Conservation (phyloP, 1,284 basidiomycete species). For the Ustilago esculenta region DNA sequence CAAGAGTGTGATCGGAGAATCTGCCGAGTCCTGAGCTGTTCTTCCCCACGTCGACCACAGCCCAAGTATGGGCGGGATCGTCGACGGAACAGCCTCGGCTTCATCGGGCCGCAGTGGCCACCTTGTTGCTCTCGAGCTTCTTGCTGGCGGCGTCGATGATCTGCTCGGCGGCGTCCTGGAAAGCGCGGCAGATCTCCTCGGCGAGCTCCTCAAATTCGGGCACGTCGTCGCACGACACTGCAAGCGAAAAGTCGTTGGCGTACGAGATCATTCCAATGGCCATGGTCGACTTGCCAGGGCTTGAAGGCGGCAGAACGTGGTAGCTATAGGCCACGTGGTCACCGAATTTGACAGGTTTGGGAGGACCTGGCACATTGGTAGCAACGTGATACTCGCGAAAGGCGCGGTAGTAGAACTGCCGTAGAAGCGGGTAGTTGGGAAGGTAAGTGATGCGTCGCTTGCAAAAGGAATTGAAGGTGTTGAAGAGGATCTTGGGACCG, state of each 20-base stretch:
- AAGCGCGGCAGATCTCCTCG: conserved; percentile 58
- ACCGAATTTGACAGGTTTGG: conserved; percentile 62
- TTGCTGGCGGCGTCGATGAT: conserved; percentile 59
- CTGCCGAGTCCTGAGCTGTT: conserved; percentile 24
- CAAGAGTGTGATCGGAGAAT: conserved; percentile 5
- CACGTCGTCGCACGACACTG: conserved; percentile 65
- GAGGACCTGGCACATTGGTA: conserved; percentile 65
- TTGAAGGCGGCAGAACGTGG: conserved; percentile 64
- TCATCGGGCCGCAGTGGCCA: conserved; percentile 23
- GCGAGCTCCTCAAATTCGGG: conserved; percentile 58
- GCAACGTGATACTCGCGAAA: conserved; percentile 65
- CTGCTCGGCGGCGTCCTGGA: conserved; percentile 57
- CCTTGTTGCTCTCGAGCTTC: conserved; percentile 25
- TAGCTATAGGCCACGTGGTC: conserved; percentile 64
- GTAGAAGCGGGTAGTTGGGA: conserved; percentile 60
- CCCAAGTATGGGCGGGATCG: conserved; percentile 6
- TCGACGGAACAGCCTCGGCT: conserved; percentile 45
- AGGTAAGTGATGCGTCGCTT: conserved; percentile 54
- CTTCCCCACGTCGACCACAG: conserved; percentile 24
- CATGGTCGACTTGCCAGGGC: conserved; percentile 64
- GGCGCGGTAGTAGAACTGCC: conserved; percentile 60
- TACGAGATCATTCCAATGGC: conserved; percentile 66
- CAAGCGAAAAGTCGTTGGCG: conserved; percentile 62
- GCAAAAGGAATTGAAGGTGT: conserved; percentile 46
- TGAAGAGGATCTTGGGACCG: conserved; percentile 60